These are phyloP conservation scores for Chlamydomonas applanata DNA, from an alignment of 139 green algal genomes.

Conservation along the genomic window DNA sequence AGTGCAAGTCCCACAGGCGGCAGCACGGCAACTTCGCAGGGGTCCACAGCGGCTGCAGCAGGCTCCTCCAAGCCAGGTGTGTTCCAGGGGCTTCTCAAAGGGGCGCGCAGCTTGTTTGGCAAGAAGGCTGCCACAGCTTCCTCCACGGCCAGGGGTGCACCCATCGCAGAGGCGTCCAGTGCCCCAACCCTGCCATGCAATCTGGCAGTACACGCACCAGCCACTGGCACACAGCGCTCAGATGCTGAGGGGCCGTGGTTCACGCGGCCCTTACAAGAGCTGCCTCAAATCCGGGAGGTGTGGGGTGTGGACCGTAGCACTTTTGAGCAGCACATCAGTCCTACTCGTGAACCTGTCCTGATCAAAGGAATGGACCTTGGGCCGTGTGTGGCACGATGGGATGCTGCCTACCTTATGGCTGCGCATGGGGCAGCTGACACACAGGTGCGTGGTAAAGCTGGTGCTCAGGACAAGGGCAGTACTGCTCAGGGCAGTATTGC, in stretches of 20 bases:
- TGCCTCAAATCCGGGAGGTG: not conserved
- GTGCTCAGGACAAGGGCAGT: no score
- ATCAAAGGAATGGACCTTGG: conserved; percentile 45
- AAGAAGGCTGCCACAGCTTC: no score
- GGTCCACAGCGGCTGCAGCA: not conserved
- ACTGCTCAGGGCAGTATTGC: no score
- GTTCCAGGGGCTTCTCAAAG: no score
- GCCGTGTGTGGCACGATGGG: conserved; percentile 31
- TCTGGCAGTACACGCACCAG: no score
- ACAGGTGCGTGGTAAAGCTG: conserved; percentile 27
- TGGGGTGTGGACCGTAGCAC: conserved; percentile 7
- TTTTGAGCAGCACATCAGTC: conserved; percentile 27
- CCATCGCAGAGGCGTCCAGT: no score
- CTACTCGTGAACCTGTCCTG: conserved; percentile 23
- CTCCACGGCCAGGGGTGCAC: no score
- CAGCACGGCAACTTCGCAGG: not conserved
- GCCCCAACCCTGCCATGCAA: no score
- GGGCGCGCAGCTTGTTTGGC: no score
- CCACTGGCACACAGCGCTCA: no score
- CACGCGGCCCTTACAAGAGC: not conserved
- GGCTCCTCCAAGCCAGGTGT: no score
- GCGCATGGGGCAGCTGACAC: not conserved
- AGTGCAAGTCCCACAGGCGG: not conserved
- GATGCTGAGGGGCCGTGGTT: conserved; percentile 3
- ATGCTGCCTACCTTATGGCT: conserved; percentile 29